These are phyloP conservation scores for Jackrogersella minutella DNA, from an alignment of 495 filamentous ascomycete genomes.

Conservation along the genomic window DNA sequence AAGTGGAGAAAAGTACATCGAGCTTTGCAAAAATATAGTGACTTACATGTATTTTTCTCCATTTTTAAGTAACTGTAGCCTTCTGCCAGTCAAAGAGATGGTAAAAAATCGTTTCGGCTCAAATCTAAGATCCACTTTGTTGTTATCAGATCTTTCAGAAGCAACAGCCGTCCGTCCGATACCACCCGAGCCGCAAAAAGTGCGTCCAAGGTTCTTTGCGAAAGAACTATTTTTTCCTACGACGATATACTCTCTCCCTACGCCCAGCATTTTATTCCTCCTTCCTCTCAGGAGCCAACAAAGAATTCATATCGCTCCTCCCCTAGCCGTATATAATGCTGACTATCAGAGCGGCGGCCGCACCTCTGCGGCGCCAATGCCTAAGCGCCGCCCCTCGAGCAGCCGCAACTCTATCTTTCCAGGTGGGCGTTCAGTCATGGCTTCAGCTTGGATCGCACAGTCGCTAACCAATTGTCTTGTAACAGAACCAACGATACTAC, in stretches of 20 bases:
- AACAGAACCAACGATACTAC: conserved; percentile 56
- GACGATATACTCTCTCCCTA: conserved; percentile 12
- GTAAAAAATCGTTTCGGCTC: conserved; percentile 30
- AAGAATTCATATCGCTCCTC: conserved; percentile 31
- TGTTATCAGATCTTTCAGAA: conserved; percentile 45
- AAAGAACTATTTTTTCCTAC: conserved; percentile 22
- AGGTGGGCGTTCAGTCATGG: conserved; percentile 54
- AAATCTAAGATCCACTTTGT: conserved; percentile 14
- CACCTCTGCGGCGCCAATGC: conserved; percentile 61
- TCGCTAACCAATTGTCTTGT: conserved; percentile 28
- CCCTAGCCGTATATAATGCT: conserved; percentile 54
- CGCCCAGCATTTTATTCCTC: conserved; percentile 19
- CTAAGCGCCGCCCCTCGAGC: conserved; percentile 56
- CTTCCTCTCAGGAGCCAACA: conserved; percentile 8
- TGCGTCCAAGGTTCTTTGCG: conserved; percentile 18
- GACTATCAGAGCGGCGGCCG: conserved; percentile 59
- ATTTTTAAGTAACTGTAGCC: too few relatives aligned
- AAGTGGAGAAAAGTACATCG: too few relatives aligned
- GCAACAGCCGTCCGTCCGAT: conserved; percentile 41
- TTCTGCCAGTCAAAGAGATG: too few relatives aligned
- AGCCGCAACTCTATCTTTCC: conserved; percentile 53
- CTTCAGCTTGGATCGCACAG: conserved; percentile 46
- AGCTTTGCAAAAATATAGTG: too few relatives aligned
- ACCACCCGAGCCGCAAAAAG: conserved; percentile 45
- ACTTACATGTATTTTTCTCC: too few relatives aligned